These are phyloP conservation scores for Clarireedia homoeocarpa DNA, from an alignment of 2,329 filamentous ascomycete species.

Conservation along the genomic window DNA sequence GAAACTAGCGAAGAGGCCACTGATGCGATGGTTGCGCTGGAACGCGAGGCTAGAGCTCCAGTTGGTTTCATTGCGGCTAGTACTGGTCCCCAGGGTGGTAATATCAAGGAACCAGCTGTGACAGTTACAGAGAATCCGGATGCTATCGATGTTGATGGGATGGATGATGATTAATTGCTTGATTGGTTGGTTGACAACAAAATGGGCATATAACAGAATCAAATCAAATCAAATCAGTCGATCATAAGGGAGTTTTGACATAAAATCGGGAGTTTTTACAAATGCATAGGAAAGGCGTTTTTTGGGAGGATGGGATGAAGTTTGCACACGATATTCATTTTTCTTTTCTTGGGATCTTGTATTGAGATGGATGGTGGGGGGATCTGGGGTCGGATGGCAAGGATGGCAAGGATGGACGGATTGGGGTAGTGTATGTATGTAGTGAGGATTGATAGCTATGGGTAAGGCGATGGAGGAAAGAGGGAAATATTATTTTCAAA, in stretches of 20 bases:
- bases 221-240: background rate
- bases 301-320: background rate
- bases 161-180: conserved; percentile 31
- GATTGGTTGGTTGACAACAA: background rate
- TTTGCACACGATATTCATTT: background rate
- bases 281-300: background rate
- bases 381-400: too few species aligned
- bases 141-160: conserved; percentile 66
- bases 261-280: background rate
- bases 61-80: conserved; percentile 87
- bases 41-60: conserved; percentile 80
- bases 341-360: too few species aligned
- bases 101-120: conserved; percentile 35
- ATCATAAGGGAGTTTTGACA: conserved; percentile 4
- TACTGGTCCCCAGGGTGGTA: conserved; percentile 60
- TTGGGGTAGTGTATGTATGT: too few species aligned
- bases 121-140: conserved; percentile 63
- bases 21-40: conserved; percentile 85
- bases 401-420: too few species aligned
- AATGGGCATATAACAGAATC: background rate
- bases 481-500: too few species aligned
- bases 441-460: too few species aligned
- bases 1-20: conserved; percentile 42
- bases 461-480: too few species aligned
- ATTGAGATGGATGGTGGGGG: too few species aligned